Conservation (phyloP, 148 eudicot genomes). For the Silene uniflora region DNA sequence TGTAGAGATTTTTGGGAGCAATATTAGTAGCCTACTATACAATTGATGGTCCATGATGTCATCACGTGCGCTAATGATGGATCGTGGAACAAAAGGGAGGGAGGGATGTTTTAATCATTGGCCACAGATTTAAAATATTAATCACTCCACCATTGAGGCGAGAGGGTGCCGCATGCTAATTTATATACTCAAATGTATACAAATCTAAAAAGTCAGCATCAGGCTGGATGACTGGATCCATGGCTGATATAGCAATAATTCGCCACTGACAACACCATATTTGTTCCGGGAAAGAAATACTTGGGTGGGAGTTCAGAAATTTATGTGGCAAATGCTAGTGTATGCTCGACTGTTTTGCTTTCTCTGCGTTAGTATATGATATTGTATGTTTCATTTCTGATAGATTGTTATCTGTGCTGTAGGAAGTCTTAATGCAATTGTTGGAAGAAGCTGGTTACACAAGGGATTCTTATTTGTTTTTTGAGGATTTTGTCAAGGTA, state of each 20-base stretch:
- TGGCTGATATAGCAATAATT: too few species aligned
- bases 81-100: too few species aligned
- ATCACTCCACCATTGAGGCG: too few species aligned
- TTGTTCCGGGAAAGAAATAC: neutral
- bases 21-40: constrained; percentile 1
- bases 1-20: neutral
- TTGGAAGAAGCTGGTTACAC: constrained; percentile 77
- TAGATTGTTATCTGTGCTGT: constrained; percentile 8
- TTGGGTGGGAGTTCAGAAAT: neutral
- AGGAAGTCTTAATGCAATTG: constrained; percentile 65
- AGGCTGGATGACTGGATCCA: too few species aligned
- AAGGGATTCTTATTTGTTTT: constrained; percentile 54
- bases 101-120: too few species aligned
- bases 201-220: too few species aligned
- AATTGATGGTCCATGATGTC: neutral
- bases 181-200: too few species aligned
- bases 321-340: neutral
- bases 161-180: too few species aligned
- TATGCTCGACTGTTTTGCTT: too few species aligned
- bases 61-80: neutral
- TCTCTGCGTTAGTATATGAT: neutral
- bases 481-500: constrained; percentile 86
- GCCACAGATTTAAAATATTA: too few species aligned
- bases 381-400: constrained; percentile 3
- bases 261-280: neutral